These are phyloP conservation scores for Diplodia scrobiculata DNA, from an alignment of 2,329 filamentous ascomycete species.

Conservation along the genomic window DNA sequence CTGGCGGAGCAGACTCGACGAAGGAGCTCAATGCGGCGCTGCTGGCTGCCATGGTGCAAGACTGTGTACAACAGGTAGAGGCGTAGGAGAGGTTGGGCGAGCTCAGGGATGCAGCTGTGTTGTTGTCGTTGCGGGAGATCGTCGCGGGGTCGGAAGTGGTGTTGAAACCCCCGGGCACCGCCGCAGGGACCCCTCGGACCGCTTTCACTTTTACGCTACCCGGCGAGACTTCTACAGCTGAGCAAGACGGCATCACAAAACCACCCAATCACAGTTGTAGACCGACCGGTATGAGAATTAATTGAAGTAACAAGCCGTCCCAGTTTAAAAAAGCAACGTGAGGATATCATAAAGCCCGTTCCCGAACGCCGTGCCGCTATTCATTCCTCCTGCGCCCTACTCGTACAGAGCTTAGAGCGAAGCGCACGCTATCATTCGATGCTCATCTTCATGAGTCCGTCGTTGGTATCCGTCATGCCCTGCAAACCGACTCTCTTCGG, in stretches of 20 bases:
- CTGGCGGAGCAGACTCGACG: constrained; percentile 89
- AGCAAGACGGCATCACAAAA: neutral
- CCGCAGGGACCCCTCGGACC: neutral
- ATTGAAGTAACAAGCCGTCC: neutral
- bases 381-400: neutral
- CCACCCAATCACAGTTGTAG: neutral
- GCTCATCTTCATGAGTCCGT: constrained; percentile 94
- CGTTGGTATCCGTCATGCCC: constrained; percentile 94
- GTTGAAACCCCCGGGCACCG: constrained; percentile 30
- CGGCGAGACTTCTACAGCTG: neutral
- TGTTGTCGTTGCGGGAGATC: constrained; percentile 33
- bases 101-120: constrained; percentile 24
- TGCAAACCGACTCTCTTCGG: constrained; percentile 63
- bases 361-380: constrained; percentile 11
- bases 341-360: constrained; percentile 20
- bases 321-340: neutral
- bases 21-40: constrained; percentile 65
- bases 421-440: constrained; percentile 69
- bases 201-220: neutral
- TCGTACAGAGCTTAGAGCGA: constrained; percentile 3
- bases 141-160: constrained; percentile 34
- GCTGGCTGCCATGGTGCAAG: constrained; percentile 40
- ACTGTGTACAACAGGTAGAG: neutral
- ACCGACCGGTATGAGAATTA: neutral
- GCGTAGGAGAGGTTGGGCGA: constrained; percentile 7